These are phyloP conservation scores for Jaapia argillacea DNA, from an alignment of 768 basidiomycete species.

Conservation along the genomic window DNA sequence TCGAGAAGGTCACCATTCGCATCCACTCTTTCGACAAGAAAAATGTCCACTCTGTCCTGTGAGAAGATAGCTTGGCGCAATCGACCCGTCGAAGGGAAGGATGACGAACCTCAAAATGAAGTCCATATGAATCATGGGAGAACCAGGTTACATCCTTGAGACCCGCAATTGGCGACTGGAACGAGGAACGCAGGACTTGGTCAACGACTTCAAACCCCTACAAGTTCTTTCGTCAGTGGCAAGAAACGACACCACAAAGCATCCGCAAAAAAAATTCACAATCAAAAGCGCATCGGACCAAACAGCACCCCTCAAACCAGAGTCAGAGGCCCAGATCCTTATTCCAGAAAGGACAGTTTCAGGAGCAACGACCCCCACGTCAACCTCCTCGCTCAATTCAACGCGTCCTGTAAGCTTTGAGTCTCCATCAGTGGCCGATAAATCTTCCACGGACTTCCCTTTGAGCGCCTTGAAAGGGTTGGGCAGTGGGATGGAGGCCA, in stretches of 20 bases:
- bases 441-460: constrained; percentile 37
- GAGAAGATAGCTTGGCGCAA: too few relatives aligned
- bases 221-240: too few relatives aligned
- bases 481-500: constrained; percentile 32
- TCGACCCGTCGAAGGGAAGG: too few relatives aligned
- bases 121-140: too few relatives aligned
- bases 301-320: constrained; percentile 6
- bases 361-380: constrained; percentile 23
- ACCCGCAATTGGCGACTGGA: too few relatives aligned
- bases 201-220: too few relatives aligned
- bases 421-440: constrained; percentile 16
- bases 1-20: too few relatives aligned
- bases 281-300: neutral
- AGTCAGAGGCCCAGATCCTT: constrained; percentile 18
- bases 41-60: too few relatives aligned
- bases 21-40: too few relatives aligned
- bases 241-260: neutral
- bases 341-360: constrained; percentile 8
- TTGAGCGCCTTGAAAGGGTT: constrained; percentile 55
- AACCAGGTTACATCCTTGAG: too few relatives aligned
- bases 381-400: constrained; percentile 20
- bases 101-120: too few relatives aligned
- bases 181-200: too few relatives aligned
- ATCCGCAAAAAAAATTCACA: neutral
- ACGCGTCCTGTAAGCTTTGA: constrained; percentile 17